These are phyloP conservation scores for Jaltomata sinuosa DNA, from an alignment of 257 asterid genomes.

Conservation along the genomic window DNA sequence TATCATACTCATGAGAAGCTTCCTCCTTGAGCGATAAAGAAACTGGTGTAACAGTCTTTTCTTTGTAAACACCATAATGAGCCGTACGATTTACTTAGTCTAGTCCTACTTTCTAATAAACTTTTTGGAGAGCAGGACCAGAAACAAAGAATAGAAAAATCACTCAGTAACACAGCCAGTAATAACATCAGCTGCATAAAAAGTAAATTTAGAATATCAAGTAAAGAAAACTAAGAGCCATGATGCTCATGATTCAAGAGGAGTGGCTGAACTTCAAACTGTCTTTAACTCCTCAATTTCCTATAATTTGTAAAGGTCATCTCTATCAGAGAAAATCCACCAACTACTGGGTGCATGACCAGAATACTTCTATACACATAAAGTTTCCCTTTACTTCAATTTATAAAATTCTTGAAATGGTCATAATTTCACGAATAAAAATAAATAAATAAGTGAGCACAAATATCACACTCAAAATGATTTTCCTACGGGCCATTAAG, in stretches of 20 bases:
- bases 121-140: not conserved
- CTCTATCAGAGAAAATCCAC: not conserved
- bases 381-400: not conserved
- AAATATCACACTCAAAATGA: not conserved
- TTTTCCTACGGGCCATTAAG: not conserved
- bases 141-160: not conserved
- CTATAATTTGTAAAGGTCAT: not conserved
- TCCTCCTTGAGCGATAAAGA: not conserved
- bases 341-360: not conserved
- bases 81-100: not conserved
- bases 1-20: not conserved
- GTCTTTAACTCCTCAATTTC: not conserved
- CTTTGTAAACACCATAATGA: not conserved
- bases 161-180: not conserved
- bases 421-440: not conserved
- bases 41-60: not conserved
- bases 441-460: not conserved
- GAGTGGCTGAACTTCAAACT: not conserved
- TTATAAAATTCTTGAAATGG: not conserved
- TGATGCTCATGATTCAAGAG: not conserved
- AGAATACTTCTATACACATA: not conserved
- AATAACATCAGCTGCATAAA: not conserved
- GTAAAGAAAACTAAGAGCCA: not conserved
- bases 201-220: not conserved
- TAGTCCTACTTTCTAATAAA: not conserved